These are phyloP conservation scores for Wallemia hederae DNA, from an alignment of 1,284 basidiomycete genomes.

Conservation along the genomic window DNA sequence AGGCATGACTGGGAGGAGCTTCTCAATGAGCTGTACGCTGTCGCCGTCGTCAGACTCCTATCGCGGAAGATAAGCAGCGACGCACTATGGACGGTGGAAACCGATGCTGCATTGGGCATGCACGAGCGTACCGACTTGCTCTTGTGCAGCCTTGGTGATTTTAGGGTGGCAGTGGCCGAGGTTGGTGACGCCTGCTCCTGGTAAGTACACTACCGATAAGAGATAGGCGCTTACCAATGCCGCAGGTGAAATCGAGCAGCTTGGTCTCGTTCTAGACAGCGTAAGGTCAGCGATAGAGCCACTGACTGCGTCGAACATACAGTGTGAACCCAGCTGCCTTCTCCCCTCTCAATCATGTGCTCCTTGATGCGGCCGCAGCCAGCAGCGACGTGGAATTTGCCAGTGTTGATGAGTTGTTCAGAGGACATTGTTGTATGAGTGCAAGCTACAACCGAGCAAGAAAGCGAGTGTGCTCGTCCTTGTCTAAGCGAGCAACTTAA, in stretches of 20 bases:
- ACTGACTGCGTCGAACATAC: conserved; percentile 15
- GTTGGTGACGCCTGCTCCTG: conserved; percentile 24
- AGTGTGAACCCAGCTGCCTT: conserved; percentile 36
- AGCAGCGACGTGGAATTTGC: conserved; percentile 26
- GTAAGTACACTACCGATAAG: neutral
- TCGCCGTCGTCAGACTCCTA: neutral
- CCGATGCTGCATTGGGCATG: conserved; percentile 61
- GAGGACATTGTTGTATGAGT: too few species aligned
- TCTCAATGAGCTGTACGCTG: conserved; percentile 35
- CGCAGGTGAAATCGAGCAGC: conserved; percentile 55
- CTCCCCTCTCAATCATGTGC: conserved; percentile 42
- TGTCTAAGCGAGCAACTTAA: neutral
- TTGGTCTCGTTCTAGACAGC: conserved; percentile 28
- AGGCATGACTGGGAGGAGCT: conserved; percentile 51
- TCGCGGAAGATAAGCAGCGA: neutral
- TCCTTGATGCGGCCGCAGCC: conserved; percentile 37
- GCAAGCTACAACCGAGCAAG: too few species aligned
- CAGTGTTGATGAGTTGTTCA: neutral
- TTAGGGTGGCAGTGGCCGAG: conserved; percentile 64
- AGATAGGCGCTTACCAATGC: conserved; percentile 31
- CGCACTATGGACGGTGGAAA: conserved; percentile 34
- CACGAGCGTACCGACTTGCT: conserved; percentile 51
- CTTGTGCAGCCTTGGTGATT: conserved; percentile 54
- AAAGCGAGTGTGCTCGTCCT: too few species aligned
- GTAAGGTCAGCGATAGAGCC: neutral